These are phyloP conservation scores for Pestalotiopsis sp. DNA, from an alignment of 2,329 filamentous ascomycete species.

Conservation along the genomic window DNA sequence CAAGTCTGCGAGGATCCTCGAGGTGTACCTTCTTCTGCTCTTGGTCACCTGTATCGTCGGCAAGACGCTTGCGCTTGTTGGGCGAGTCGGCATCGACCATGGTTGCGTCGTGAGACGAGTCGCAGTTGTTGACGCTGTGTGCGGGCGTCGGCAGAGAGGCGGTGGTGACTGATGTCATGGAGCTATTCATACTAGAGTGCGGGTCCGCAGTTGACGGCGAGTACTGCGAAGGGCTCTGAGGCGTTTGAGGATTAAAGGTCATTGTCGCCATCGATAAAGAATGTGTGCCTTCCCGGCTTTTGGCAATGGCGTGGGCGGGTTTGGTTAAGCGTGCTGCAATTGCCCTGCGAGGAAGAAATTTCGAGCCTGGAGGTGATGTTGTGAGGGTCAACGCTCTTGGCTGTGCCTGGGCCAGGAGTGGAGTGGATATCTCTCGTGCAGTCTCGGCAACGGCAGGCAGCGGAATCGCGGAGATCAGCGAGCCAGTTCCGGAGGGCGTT, in stretches of 20 bases:
- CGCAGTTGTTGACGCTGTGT: constrained; percentile 60
- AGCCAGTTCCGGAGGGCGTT: neutral
- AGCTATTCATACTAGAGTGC: constrained; percentile 52
- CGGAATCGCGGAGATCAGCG: neutral
- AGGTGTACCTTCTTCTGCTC: constrained; percentile 65
- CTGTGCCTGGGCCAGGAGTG: neutral
- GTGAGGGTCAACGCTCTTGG: constrained; percentile 1
- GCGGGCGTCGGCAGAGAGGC: constrained; percentile 61
- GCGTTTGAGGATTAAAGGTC: constrained; percentile 69
- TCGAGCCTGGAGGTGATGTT: neutral
- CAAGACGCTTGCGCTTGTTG: constrained; percentile 64
- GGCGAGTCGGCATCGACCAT: constrained; percentile 54
- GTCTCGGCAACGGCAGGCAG: neutral
- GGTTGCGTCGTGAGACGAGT: constrained; percentile 42
- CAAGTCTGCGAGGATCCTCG: constrained; percentile 59
- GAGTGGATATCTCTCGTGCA: neutral
- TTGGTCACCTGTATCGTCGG: constrained; percentile 58
- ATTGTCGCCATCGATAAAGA: constrained; percentile 49
- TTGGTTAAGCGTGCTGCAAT: neutral
- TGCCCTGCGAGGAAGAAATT: neutral
- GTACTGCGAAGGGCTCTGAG: constrained; percentile 67
- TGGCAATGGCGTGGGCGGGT: neutral
- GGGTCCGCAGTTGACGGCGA: constrained; percentile 58
- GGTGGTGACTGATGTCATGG: constrained; percentile 53
- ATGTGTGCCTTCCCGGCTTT: neutral